Conservation (phyloP, 257 asterid genomes). For the Scutellaria minor region DNA sequence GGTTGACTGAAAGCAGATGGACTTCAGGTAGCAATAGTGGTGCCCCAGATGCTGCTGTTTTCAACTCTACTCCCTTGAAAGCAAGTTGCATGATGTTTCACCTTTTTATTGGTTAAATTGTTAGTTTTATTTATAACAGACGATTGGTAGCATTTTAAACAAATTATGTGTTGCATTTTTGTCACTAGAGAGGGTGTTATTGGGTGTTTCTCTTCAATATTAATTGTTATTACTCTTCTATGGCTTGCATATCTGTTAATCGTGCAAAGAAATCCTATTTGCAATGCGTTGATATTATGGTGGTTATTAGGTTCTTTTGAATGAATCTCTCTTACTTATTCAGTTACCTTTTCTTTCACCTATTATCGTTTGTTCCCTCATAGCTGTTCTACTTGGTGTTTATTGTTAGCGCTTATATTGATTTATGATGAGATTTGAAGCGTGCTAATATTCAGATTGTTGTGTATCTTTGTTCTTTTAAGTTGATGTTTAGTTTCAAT, state of each 20-base stretch:
- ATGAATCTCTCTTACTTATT: neutral
- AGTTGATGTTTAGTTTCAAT: neutral
- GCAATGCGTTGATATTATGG: neutral
- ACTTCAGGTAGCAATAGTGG: constrained; percentile 6
- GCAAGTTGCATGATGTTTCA: neutral
- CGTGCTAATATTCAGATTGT: neutral
- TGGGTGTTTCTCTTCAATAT: neutral
- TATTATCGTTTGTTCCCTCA: neutral
- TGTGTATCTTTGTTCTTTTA: neutral
- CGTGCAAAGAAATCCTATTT: constrained; percentile 5
- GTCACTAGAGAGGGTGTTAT: constrained; percentile 2
- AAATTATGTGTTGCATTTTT: constrained; percentile 15
- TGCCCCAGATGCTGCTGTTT: neutral
- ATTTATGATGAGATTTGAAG: neutral
- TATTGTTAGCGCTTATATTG: neutral
- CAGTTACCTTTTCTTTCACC: neutral
- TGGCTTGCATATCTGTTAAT: neutral
- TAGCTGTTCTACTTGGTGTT: neutral
- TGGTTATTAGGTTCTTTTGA: neutral
- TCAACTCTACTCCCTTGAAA: neutral
- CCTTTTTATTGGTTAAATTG: neutral
- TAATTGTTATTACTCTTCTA: neutral
- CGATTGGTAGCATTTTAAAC: neutral
- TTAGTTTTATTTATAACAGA: neutral
- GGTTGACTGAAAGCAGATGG: constrained; percentile 3